phyloP scores from a whole-genome alignment of 805 yeast species.

The Kuraishia molischiana region DNA sequence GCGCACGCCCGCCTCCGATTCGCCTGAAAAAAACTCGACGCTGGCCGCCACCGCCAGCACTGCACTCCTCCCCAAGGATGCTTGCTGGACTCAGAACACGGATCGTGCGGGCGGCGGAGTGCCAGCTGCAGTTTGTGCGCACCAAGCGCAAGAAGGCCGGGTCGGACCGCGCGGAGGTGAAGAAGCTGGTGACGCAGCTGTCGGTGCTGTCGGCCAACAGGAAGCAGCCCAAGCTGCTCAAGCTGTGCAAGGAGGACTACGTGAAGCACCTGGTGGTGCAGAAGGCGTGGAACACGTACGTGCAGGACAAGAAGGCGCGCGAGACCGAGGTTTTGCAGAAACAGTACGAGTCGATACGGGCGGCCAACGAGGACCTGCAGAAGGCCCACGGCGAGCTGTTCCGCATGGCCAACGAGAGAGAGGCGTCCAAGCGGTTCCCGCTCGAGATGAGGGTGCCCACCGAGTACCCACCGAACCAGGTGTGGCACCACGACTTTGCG shows the following conservation, averaged over 20 bases:
- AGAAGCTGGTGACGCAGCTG: constrained; percentile 34
- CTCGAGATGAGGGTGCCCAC: constrained; percentile 83
- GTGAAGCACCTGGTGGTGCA: constrained; percentile 76
- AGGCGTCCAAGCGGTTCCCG: constrained; percentile 58
- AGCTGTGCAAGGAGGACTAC: constrained; percentile 68
- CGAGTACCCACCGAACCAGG: constrained; percentile 72
- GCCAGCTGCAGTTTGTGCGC: constrained; percentile 23
- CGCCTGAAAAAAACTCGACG: too few relatives aligned
- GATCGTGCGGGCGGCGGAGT: too few relatives aligned
- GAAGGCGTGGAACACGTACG: constrained; percentile 69
- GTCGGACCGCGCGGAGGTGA: constrained; percentile 17
- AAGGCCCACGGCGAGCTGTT: constrained; percentile 42
- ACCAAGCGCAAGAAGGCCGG: constrained; percentile 40
- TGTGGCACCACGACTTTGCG: constrained; percentile 61
- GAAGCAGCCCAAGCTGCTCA: constrained; percentile 78
- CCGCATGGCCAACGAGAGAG: constrained; percentile 48
- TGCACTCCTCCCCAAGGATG: too few relatives aligned
- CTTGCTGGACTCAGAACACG: too few relatives aligned
- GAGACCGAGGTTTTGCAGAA: constrained; percentile 30
- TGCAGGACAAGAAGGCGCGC: constrained; percentile 37
- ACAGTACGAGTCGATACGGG: constrained; percentile 58
- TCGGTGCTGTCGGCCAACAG: constrained; percentile 80
- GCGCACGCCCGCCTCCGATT: too few relatives aligned
- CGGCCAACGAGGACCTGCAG: constrained; percentile 67
- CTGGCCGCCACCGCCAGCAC: too few relatives aligned